These are phyloP conservation scores for Auriculariales sp. DNA, from an alignment of 768 basidiomycete genomes.

Conservation along the genomic window DNA sequence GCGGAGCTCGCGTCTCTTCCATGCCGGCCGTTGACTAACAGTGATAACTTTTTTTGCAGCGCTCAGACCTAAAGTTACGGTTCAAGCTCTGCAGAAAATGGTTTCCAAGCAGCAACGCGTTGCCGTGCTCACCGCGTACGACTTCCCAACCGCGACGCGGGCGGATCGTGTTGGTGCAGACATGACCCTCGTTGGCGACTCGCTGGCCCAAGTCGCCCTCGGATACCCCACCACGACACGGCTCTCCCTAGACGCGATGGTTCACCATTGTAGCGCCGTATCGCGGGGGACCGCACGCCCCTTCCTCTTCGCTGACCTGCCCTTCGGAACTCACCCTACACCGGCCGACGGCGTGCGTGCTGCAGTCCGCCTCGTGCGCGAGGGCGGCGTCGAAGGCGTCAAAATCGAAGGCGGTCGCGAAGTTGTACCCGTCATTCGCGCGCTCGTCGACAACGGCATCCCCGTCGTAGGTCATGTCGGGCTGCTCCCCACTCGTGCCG, in stretches of 20 bases:
- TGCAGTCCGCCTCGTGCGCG: constrained; percentile 68
- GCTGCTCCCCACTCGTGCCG: constrained; percentile 72
- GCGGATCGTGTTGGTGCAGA: constrained; percentile 54
- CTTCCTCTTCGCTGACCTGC: constrained; percentile 87
- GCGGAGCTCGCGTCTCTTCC: no score
- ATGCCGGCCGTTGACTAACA: no score
- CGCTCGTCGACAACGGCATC: constrained; percentile 65
- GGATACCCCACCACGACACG: constrained; percentile 77
- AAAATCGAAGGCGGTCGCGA: constrained; percentile 89
- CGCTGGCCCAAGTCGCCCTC: constrained; percentile 89
- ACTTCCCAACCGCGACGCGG: constrained; percentile 75
- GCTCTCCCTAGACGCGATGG: constrained; percentile 82
- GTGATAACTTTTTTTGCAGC: no score
- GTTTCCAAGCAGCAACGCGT: constrained; percentile 54
- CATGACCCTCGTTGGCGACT: constrained; percentile 90
- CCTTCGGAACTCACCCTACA: constrained; percentile 70
- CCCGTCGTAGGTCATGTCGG: constrained; percentile 94
- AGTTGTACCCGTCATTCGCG: constrained; percentile 49
- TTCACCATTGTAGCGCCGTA: constrained; percentile 83
- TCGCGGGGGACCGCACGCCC: constrained; percentile 73
- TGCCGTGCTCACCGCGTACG: constrained; percentile 89
- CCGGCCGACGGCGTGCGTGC: constrained; percentile 52
- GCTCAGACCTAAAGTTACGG: constrained; percentile 52
- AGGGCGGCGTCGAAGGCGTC: constrained; percentile 73
- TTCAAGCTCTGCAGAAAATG: constrained; percentile 54